Base-by-base conservation (phyloP, 306 rosid genomes). In the Malus orientalis region DNA sequence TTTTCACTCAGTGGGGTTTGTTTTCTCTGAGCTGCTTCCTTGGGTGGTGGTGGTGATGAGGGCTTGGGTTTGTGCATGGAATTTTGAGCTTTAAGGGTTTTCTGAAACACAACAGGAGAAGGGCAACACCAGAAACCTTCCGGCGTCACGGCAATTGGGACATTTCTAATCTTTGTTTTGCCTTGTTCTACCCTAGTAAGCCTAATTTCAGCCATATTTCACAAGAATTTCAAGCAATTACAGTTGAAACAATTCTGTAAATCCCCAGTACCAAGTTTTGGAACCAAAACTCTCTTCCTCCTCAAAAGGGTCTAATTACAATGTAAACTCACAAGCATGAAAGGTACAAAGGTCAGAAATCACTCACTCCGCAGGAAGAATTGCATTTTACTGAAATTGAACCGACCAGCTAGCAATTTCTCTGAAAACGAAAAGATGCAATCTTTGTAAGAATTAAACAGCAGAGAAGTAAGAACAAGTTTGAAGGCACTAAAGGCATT, bases 81-180 rank as follows among this genome's bases (percentile, higher is more conserved):
- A 71, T 86, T 86, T 80, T 91, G 96, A 81, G 85, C 33, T 74
- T 93, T 93, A 18, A 87, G 83, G 75, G 84, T 90, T 88, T 93
- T 93, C 79, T 91, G 97, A 78, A 93, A 93, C 81, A 81, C 97
- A 72, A 91, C 93, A 79, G 98, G 97, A 25, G 97, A 88, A 82
- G 98, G 98, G 67, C 97, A 93, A 68, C 97, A 91, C 97, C 98
- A 91, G 69, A 93, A 91, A 29, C 97, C 97, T 87, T 93, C 98
- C 11, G 97, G 98, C 64, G 96, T 93, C 33, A 91, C 97, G 42
- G 93, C 98, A 75, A 93, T 88, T 62, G 98, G 98, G 71, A 93
- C 98, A 87, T 73, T 93, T 83, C 84, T 88, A 71, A 91, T 84
- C 96, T 86, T 91, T 75, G 96, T 83, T 74, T 85, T 96, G 75